Percentiles rank a stretch among this genome's conserved stretches.
Conservation (phyloP, 192 early-diverging fungal species). For the Glomus cerebriforme region DNA sequence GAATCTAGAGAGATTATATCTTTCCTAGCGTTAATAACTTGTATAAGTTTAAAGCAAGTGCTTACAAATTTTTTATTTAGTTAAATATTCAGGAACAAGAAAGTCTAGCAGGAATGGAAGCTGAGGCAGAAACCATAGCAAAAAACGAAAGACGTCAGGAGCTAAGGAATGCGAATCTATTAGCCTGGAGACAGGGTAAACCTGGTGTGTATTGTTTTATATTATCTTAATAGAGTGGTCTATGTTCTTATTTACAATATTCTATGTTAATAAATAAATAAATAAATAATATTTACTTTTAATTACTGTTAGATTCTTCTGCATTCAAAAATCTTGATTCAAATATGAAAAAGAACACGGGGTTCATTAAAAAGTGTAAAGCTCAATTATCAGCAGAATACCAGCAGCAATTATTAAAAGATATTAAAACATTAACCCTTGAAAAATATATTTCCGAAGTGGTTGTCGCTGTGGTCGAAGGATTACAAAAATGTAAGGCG, state of each 20-base stretch:
- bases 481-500: conserved; percentile 66
- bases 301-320: conserved; percentile 37
- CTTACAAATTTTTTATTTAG: not conserved
- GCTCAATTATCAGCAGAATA: conserved; percentile 67
- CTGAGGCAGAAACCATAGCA: not conserved
- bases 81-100: not conserved
- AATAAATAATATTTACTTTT: not conserved
- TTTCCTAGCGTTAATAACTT: not conserved
- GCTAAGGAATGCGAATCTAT: conserved; percentile 14
- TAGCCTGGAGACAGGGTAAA: conserved; percentile 18
- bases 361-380: conserved; percentile 93
- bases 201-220: conserved; percentile 29
- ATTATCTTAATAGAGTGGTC: not conserved
- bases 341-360: conserved; percentile 97
- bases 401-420: conserved; percentile 69
- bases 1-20: not conserved
- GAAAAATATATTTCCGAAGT: conserved; percentile 98
- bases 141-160: conserved; percentile 28
- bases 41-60: not conserved
- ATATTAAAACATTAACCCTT: conserved; percentile 83
- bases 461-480: conserved; percentile 80
- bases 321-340: conserved; percentile 76
- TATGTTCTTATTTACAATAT: not conserved
- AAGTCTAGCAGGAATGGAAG: not conserved
- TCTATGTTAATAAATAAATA: not conserved